A percentile compares a stretch with the other conserved stretches of the same genome.
Conservation (phyloP, 176 grass and related monocot genomes). For the Pharus latifolius region DNA sequence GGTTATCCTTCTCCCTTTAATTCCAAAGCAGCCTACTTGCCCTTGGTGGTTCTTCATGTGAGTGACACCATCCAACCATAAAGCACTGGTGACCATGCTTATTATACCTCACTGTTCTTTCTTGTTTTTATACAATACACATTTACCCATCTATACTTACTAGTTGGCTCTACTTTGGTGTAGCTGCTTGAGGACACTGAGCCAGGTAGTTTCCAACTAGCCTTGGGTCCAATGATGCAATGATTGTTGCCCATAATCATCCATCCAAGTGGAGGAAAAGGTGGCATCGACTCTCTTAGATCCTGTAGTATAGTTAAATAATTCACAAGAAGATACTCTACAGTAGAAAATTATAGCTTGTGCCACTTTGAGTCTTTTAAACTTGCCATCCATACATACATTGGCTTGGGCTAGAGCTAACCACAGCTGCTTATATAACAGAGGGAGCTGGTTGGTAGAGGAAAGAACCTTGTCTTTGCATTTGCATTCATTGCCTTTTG, state of each 20-base stretch:
- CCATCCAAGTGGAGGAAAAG: slow-evolving; percentile 37
- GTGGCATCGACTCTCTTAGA: slow-evolving; percentile 26
- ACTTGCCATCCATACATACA: neutral
- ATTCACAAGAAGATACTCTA: slow-evolving; percentile 16
- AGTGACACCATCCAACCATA: slow-evolving; percentile 28
- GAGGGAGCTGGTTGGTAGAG: slow-evolving; percentile 4
- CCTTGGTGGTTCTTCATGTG: slow-evolving; percentile 16
- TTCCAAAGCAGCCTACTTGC: slow-evolving; percentile 12
- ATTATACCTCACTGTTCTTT: neutral
- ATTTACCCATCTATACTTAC: slow-evolving; percentile 8
- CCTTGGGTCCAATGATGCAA: slow-evolving; percentile 25
- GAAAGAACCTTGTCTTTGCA: neutral
- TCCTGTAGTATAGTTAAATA: slow-evolving; percentile 29
- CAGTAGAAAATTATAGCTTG: slow-evolving; percentile 10
- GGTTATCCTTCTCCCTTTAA: slow-evolving; percentile 20
- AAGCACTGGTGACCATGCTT: slow-evolving; percentile 15
- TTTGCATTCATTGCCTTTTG: neutral
- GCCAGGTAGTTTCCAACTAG: slow-evolving; percentile 32
- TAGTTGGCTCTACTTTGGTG: slow-evolving; percentile 10
- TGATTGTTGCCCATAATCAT: slow-evolving; percentile 32
- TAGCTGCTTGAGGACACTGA: slow-evolving; percentile 24
- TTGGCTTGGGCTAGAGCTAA: neutral
- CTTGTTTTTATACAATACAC: neutral
- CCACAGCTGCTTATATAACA: slow-evolving; percentile 21
- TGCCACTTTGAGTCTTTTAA: slow-evolving; percentile 14